Conservation (phyloP, 73 alveolate species). For the Paramecium tetraurelia region DNA sequence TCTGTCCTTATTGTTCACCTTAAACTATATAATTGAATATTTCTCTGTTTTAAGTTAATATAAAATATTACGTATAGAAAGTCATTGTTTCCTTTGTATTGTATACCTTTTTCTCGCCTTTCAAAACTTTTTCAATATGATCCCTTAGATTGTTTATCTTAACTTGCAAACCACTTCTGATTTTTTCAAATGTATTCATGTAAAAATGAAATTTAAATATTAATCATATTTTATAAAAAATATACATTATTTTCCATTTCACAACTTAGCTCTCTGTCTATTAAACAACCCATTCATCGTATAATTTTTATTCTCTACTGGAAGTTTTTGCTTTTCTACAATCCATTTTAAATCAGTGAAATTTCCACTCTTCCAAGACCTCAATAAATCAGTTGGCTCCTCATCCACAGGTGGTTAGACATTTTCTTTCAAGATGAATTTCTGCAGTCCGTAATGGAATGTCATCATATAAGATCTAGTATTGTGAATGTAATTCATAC, state of each 20-base stretch:
- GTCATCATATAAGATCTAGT: neutral
- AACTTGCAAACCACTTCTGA: neutral
- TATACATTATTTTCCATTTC: neutral
- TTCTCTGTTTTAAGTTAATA: neutral
- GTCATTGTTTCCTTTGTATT: neutral
- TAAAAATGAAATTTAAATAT: neutral
- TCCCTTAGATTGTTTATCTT: neutral
- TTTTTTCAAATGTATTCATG: neutral
- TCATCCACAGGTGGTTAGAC: constrained; percentile 24
- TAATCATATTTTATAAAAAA: neutral
- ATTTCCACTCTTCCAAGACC: constrained; percentile 45
- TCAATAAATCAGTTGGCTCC: constrained; percentile 34
- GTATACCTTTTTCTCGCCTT: neutral
- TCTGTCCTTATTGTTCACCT: neutral
- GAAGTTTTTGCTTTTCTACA: neutral
- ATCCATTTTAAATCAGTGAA: constrained; percentile 22
- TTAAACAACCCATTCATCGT: neutral
- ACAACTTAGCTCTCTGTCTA: neutral
- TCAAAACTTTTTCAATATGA: neutral
- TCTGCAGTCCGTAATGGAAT: constrained; percentile 12
- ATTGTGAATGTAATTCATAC: neutral
- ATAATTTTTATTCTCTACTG: neutral
- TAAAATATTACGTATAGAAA: neutral
- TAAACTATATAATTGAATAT: neutral
- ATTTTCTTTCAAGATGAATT: constrained; percentile 18